A percentile compares a stretch with the other conserved stretches of the same genome.
These are phyloP conservation scores for Herpetomonas tarakana DNA, from an alignment of 208 protist species.

Conservation along the genomic window DNA sequence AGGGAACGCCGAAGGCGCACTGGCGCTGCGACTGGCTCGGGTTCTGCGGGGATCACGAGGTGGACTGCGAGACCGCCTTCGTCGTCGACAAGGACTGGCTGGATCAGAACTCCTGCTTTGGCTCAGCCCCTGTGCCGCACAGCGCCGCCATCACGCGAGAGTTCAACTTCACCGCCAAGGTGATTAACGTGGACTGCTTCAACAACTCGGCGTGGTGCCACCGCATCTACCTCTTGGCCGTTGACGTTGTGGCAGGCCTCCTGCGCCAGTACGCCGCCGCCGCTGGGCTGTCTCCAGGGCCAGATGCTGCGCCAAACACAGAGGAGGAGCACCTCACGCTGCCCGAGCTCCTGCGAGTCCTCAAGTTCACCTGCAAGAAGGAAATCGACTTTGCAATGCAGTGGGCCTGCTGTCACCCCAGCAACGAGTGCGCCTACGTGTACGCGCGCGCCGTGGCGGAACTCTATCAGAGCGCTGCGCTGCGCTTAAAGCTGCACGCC, in stretches of 20 bases:
- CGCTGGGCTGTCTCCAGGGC: background rate
- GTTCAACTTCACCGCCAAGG: constrained; percentile 40
- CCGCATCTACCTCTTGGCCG: constrained; percentile 44
- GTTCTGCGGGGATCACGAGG: background rate
- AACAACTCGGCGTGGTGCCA: constrained; percentile 90
- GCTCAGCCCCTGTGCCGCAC: background rate
- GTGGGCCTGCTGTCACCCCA: constrained; percentile 56
- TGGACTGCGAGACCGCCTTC: background rate
- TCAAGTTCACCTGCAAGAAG: constrained; percentile 32
- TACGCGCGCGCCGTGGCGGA: constrained; percentile 48
- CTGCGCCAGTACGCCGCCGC: constrained; percentile 9
- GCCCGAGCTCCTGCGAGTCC: constrained; percentile 7
- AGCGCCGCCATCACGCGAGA: constrained; percentile 32
- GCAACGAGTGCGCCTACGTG: constrained; percentile 68
- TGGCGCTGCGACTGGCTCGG: constrained; percentile 9
- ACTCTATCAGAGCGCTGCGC: constrained; percentile 34
- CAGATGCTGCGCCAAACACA: background rate
- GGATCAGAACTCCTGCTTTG: background rate
- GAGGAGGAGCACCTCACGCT: constrained; percentile 1
- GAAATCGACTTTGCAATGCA: constrained; percentile 64
- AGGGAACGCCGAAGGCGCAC: constrained; percentile 27
- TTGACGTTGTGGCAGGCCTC: constrained; percentile 34
- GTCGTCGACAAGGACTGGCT: background rate
- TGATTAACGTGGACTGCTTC: constrained; percentile 52
- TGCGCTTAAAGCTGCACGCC: constrained; percentile 16